A percentile compares a stretch with the other conserved stretches of the same genome.
Evolutionary conservation across 176 grass and related monocot species (phyloP).

Genomic region (Carex parvula): DNA sequence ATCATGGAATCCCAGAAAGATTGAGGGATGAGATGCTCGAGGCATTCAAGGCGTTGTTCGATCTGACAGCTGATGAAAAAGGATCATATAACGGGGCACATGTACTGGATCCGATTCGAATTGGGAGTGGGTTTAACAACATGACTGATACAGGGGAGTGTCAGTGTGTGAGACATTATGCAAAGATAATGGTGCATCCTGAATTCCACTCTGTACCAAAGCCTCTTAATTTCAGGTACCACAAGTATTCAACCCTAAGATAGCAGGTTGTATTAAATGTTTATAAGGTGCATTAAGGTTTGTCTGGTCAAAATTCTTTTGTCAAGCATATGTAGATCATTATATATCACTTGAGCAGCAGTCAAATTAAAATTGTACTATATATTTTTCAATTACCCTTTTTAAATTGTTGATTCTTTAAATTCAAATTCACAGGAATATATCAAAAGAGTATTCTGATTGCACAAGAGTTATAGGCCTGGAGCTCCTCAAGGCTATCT

Average conservation of each 20-base stretch:
- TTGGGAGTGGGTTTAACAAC: constrained; percentile 52
- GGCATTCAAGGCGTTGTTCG: constrained; percentile 34
- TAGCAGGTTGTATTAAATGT: background rate
- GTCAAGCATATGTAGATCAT: background rate
- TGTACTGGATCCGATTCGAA: constrained; percentile 49
- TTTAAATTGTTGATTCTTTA: background rate
- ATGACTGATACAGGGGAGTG: constrained; percentile 34
- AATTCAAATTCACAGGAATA: constrained; percentile 28
- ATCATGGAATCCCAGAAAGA: constrained; percentile 52
- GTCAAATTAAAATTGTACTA: no score
- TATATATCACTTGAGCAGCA: no score
- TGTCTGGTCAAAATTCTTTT: background rate
- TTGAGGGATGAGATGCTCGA: constrained; percentile 40
- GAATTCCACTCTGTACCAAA: constrained; percentile 50
- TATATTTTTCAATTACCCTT: background rate
- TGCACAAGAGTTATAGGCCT: constrained; percentile 36
- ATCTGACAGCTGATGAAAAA: constrained; percentile 42
- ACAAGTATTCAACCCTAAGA: background rate
- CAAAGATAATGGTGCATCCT: constrained; percentile 68
- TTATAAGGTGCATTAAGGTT: background rate
- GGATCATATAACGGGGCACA: constrained; percentile 24
- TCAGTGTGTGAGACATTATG: constrained; percentile 38
- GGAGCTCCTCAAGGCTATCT: constrained; percentile 40
- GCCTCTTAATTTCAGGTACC: constrained; percentile 52
- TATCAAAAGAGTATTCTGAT: constrained; percentile 39